Evolutionary conservation across 2,329 filamentous ascomycete species (phyloP).

Genomic region (Fusarium tupiense): DNA sequence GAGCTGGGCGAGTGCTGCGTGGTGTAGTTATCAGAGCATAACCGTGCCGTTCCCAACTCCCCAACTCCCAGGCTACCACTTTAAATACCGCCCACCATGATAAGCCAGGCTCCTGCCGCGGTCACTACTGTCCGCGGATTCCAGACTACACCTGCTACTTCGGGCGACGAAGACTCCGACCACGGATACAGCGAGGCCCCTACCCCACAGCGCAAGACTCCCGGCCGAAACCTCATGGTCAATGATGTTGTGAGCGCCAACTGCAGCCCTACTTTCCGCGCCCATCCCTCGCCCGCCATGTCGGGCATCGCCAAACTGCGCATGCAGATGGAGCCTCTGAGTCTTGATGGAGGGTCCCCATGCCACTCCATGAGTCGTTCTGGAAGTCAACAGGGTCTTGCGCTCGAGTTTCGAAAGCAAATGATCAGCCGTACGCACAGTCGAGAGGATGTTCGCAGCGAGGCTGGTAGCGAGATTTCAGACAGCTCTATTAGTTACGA

Average conservation of each 20-base stretch:
- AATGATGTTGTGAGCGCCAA: constrained; percentile 70
- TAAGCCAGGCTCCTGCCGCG: constrained; percentile 59
- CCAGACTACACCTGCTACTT: constrained; percentile 61
- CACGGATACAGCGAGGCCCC: constrained; percentile 53
- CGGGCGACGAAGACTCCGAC: constrained; percentile 69
- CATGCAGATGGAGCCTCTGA: constrained; percentile 81
- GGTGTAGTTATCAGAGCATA: constrained; percentile 31
- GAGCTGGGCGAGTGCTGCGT: constrained; percentile 28
- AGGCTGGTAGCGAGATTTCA: constrained; percentile 67
- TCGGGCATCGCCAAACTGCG: constrained; percentile 87
- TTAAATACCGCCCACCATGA: constrained; percentile 50
- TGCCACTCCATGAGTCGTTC: constrained; percentile 66
- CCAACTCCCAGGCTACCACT: constrained; percentile 3
- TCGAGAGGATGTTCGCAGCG: constrained; percentile 64
- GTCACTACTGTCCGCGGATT: constrained; percentile 67
- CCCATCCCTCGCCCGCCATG: constrained; percentile 62
- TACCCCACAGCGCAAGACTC: constrained; percentile 50
- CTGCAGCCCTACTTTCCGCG: constrained; percentile 69
- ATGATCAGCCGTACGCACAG: constrained; percentile 65
- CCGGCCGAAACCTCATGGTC: constrained; percentile 56
- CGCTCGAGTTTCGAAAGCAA: constrained; percentile 59
- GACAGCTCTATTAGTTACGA: constrained; percentile 82
- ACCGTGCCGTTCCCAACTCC: constrained; percentile 26
- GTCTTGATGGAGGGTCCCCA: constrained; percentile 66
- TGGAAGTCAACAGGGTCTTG: constrained; percentile 52